Base-by-base conservation (phyloP, 495 filamentous ascomycete genomes). In the Podospora anserina region DNA sequence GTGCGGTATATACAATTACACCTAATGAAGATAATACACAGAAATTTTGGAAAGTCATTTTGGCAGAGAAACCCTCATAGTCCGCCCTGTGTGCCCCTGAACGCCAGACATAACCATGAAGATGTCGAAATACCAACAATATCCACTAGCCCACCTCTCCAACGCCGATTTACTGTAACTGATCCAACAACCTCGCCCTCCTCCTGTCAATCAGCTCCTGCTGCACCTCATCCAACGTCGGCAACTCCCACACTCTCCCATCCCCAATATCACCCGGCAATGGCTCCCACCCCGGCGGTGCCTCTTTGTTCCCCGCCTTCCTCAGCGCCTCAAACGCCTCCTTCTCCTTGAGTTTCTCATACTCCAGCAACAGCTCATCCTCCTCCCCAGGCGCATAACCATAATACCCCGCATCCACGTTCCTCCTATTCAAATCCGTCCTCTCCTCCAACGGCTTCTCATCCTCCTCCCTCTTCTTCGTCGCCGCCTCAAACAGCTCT, bases 341-440 rank as follows among this genome's bases (percentile, higher is more conserved):
- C 72, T 88, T 85, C 82, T 98, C 95, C 83, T 92, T 94, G 75
- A 85, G 78, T 60, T 80, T 83, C 80, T 99, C 95, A 76, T 97
- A 98, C 61, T 81, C 88, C 66, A 98, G 74, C 74, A 98, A 75
- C 60, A 85, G 87, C 0, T 91, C 93, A 79, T 97, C 95, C 79
- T 97, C 95, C 78, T 98, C 95, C 74, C 94, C 92, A 27, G 94
- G 85, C 72, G 92, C 92, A 78, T 96, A 99, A 39, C 95, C 95
- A 75, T 97, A 99, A 74, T 99, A 99, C 61, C 89, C 90, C 20
- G 96, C 96, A 84, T 99, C 92, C 3, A 98, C 93, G 71, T 89
- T 86, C 81, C 85, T 89, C 68, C 92, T 84, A 16, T 49, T 49
- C 79, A 98, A 78, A 74, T 97, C 93, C 11, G 79, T 79, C 54